phyloP scores from a whole-genome alignment of 2,329 filamentous ascomycete genomes.

The Bertia moriformis region DNA sequence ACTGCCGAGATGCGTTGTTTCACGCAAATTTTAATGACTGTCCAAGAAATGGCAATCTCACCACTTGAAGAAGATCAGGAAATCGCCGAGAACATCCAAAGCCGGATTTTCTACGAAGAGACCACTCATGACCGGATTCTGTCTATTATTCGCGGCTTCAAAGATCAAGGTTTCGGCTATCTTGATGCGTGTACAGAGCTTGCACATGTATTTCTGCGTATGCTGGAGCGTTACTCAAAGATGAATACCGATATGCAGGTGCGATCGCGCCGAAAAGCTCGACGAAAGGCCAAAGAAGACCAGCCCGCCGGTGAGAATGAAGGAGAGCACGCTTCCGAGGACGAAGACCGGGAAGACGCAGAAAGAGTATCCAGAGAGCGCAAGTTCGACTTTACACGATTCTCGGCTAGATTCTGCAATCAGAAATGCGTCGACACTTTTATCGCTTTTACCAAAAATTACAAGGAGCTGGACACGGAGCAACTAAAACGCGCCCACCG shows the following conservation, averaged over 20 bases:
- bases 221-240: conserved; percentile 85
- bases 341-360: conserved; percentile 54
- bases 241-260: conserved; percentile 90
- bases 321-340: conserved; percentile 32
- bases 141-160: conserved; percentile 70
- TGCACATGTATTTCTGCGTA: conserved; percentile 77
- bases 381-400: conserved; percentile 84
- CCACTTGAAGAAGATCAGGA: conserved; percentile 85
- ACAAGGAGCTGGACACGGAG: conserved; percentile 60
- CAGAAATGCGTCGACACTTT: conserved; percentile 85
- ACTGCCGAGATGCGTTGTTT: conserved; percentile 86
- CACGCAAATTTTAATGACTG: conserved; percentile 80
- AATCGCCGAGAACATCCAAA: conserved; percentile 93
- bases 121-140: conserved; percentile 79
- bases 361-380: conserved; percentile 64
- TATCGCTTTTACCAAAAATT: conserved; percentile 63
- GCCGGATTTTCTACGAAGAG: conserved; percentile 96
- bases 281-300: conserved; percentile 43
- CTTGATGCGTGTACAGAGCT: conserved; percentile 85
- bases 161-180: conserved; percentile 86
- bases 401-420: conserved; percentile 65
- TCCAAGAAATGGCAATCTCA: conserved; percentile 82
- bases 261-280: conserved; percentile 61
- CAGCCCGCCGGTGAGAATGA: conserved; percentile 18
- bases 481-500: conserved; percentile 87